Conservation (phyloP, 176 grass and related monocot genomes). For the sorghum (Sorghum bicolor) region Sorghum_bicolor_NCBIv3 NC_012877.2:59833001-59833500, state of each 20-base stretch:
- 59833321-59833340: no score
- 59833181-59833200: not conserved
- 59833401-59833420: no score
- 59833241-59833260: not conserved
- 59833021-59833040: not conserved
- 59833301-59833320: no score
- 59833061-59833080: conserved; percentile 6
- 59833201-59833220: not conserved
- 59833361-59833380: no score
- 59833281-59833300: not conserved
- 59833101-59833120: not conserved
- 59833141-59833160: not conserved
- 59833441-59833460: no score
- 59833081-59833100: conserved; percentile 2
- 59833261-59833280: not conserved
- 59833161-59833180: not conserved
- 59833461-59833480: no score
- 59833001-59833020: not conserved
- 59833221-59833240: not conserved
- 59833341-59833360: no score
- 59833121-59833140: not conserved
- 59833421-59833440: no score
- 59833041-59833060: not conserved
- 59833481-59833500: no score
- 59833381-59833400: no score